These are phyloP conservation scores for Penicillium silybi DNA, from an alignment of 495 filamentous ascomycete species.

Conservation along the genomic window DNA sequence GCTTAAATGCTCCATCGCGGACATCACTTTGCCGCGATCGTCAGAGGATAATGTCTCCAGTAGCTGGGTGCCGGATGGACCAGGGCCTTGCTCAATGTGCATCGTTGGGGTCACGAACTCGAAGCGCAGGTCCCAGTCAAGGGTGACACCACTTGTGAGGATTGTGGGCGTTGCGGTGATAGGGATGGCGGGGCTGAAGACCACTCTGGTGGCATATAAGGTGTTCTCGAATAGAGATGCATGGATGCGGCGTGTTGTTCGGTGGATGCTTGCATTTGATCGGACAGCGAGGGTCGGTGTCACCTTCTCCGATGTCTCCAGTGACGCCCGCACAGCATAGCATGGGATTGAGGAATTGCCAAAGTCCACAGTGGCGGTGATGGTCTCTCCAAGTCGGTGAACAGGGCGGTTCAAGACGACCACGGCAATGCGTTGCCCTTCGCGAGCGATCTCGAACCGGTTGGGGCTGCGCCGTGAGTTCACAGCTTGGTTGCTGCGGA, in stretches of 20 bases:
- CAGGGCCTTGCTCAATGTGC: slow-evolving; percentile 26
- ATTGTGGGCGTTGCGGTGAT: slow-evolving; percentile 79
- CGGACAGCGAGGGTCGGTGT: slow-evolving; percentile 76
- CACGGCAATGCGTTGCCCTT: slow-evolving; percentile 77
- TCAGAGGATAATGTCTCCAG: slow-evolving; percentile 60
- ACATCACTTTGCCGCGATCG: slow-evolving; percentile 66
- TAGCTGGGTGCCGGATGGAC: slow-evolving; percentile 37
- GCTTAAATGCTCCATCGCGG: slow-evolving; percentile 67
- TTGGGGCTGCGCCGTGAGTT: slow-evolving; percentile 67
- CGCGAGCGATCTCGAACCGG: slow-evolving; percentile 90
- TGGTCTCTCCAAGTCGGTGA: slow-evolving; percentile 83
- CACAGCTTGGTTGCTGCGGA: slow-evolving; percentile 64
- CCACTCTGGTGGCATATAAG: slow-evolving; percentile 69
- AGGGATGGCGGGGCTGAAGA: slow-evolving; percentile 79
- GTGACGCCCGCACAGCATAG: slow-evolving; percentile 69
- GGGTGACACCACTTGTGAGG: slow-evolving; percentile 76
- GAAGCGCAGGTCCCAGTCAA: slow-evolving; percentile 81
- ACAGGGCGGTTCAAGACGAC: slow-evolving; percentile 86
- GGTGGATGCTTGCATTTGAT: slow-evolving; percentile 73
- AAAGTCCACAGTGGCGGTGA: slow-evolving; percentile 82
- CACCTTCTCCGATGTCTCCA: slow-evolving; percentile 78
- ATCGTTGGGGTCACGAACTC: slow-evolving; percentile 74
- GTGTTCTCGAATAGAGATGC: slow-evolving; percentile 73
- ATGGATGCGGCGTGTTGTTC: slow-evolving; percentile 78
- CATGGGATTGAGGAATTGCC: slow-evolving; percentile 66